Evolutionary conservation across 192 early-diverging fungal genomes (phyloP), one percentile per base, ranked within the genome.

Genomic region (Phycomyces nitens): DNA sequence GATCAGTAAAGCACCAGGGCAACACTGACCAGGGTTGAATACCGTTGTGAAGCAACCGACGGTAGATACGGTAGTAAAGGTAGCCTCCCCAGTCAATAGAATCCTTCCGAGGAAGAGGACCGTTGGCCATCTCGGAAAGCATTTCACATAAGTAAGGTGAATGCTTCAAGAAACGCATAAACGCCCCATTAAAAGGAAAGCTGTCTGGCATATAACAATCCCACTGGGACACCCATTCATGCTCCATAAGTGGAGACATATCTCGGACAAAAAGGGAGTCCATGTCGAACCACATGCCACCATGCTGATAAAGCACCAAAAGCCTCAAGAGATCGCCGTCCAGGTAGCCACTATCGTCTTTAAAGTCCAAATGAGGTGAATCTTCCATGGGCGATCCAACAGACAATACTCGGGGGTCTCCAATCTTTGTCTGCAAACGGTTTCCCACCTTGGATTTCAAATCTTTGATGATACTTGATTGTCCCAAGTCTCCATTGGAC

Each of bases 221-320:
- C 77, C 77, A 78, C 39, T 75, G 73, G n/a, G 60, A 55, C 7
- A 78, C 47, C 77, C 77, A 78, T 56, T 78, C 77, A 22, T 65
- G 73, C 40, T 78, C 73, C 0, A 72, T 53, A 9, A 78, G 61
- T 0, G 77, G 77, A 8, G 60, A 49, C 65, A 78, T 70, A 38
- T 78, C 77, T 47, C 77, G 57, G 11, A 78, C 65, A 26, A 78
- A 75, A 8, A 78, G 58, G 0, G 72, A 74, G 27, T 78, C 77
- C 77, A 78, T 78, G 54, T 78, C 77, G 40, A 78, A 78, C 77
- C 77, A 78, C 70, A 78, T 69, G n/a, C 77, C 77, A 14, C 77
- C 77, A 59, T 75, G 69, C 15, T 69, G 51, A 39, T 78, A 78
- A 0, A 78, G 66, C 7, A 71, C 69, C n/a, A 78, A 50, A 7